Base-by-base conservation (phyloP, 768 basidiomycete species). In the Piloderma croceum region DNA sequence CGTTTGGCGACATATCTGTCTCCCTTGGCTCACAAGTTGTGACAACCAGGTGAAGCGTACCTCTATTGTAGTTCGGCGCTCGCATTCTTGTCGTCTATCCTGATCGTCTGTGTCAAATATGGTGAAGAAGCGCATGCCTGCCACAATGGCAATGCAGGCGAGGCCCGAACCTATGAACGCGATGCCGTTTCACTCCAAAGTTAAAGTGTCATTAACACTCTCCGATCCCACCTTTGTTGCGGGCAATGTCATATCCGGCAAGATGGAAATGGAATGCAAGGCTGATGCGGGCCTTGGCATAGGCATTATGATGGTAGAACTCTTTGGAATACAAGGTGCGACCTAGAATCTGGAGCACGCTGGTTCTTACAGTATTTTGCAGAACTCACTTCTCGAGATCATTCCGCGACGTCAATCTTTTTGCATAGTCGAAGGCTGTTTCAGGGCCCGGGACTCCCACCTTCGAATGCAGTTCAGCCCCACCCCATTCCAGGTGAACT, bases 391-490 rank as follows among this genome's bases (percentile, higher is more conserved):
- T 86, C 85, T 22, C 68, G 83, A 48, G 83, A 87, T 57, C 83
- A 87, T 59, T 81, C 86, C 18, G 89, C 88, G 3, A 84, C 81
- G 0, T 83, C 81, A 20, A 82, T 79, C 0, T 90, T 90, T 51
- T 58, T 89, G 22, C 82, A 84, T 47, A 74, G 69, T 41, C 71
- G 76, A 21, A 72, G 83, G 23, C 56, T 86, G 5, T 91, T 89
- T 54, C 88, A 90, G 60, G 88, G 87, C 3, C 83, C 83, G 3
- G 80, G 79, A 13, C 65, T 90, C 6, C 89, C 88, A 1, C 85
- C 86, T 6, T 90, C 88, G 9, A 90, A 90, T 55, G 83, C 89
- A 2, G 86, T 91, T 0, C 70, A 81, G 41, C 69, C 77, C 1
- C 71, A 81, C 54, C 73, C 80, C 2, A 54, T 63, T 4, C 69